A percentile compares a stretch with the other conserved stretches of the same genome.
phyloP scores from a whole-genome alignment of 164 flowering plant genomes.

The Vitis labrusca region DNA sequence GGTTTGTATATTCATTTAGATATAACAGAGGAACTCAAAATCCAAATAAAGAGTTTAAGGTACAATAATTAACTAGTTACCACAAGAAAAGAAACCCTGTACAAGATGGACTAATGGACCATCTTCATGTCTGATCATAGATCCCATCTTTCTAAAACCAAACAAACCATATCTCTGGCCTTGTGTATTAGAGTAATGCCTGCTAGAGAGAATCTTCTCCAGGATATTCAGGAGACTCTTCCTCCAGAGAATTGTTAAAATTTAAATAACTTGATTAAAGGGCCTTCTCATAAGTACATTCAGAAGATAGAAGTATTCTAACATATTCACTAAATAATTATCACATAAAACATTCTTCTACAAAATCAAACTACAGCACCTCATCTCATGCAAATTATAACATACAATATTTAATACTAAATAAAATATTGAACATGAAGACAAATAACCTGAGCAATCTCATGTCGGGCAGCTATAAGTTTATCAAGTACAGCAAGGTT shows the following conservation, averaged over 20 bases:
- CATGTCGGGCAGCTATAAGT: conserved; percentile 85
- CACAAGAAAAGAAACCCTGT: background rate
- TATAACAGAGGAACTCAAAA: no score
- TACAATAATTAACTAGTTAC: background rate
- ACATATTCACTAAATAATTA: no score
- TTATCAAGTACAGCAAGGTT: conserved; percentile 83
- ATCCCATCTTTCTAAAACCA: background rate
- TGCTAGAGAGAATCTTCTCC: no score
- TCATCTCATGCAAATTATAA: background rate
- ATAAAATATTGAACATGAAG: background rate
- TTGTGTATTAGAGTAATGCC: background rate
- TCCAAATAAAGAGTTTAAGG: no score
- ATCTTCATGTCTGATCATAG: background rate
- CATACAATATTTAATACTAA: background rate
- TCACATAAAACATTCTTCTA: background rate
- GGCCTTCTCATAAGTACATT: no score
- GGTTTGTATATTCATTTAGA: no score
- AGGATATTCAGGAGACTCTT: no score
- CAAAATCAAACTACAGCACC: background rate
- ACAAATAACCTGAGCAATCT: conserved; percentile 73
- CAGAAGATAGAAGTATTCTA: no score
- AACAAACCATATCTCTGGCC: background rate
- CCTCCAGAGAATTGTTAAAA: no score
- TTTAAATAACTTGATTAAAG: no score
- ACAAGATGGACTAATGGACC: background rate